Base-by-base conservation (phyloP, 805 yeast genomes). In the Wickerhamomyces pijperi region DNA sequence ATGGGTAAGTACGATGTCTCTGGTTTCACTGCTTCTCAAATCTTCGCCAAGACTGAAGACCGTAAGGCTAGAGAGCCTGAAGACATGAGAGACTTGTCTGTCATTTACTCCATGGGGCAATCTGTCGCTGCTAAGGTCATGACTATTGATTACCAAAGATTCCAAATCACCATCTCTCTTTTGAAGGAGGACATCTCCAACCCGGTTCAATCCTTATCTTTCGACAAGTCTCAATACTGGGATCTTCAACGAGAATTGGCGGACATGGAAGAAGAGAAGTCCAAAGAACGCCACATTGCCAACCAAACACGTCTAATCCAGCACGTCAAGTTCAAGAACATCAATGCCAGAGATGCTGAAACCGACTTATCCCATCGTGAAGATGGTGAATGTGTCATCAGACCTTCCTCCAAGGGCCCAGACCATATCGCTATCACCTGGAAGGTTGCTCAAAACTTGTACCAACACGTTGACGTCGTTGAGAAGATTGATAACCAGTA, bases 391-490 rank as follows among this genome's bases (percentile, higher is more conserved):
- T 74, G 86, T 61, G 95, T 92, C 17, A 82, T 92, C 40, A 74
- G 99, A 49, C 99, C 97, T 16, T 86, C 97, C 0, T 85, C 95
- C 9, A 76, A 79, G 45, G 98, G 98, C 34, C 69, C 74, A 36
- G 83, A 85, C 46, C 96, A 79, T 59, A 69, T 92, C 49, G 87
- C 95, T 3, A 79, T 90, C 33, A 90, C 99, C 0, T 92, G 97
- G 97, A 92, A 92, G 58, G 88, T 92, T 35, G 92, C 84, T 43
- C 90, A 84, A 55, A 82, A 80, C 56, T 63, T 90, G 45, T 92
- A 82, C 63, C 97, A 92, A 58, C 97, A 92, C 57, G 65, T 92
- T 46, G 92, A 87, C 49, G 82, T 92, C 35, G 67, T 78, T 45
- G 97, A 92, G 60, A 79, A 73, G 38, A 76, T 74, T 44, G 86